Conservation (phyloP, 164 flowering plant genomes). For the Taxillus chinensis region DNA sequence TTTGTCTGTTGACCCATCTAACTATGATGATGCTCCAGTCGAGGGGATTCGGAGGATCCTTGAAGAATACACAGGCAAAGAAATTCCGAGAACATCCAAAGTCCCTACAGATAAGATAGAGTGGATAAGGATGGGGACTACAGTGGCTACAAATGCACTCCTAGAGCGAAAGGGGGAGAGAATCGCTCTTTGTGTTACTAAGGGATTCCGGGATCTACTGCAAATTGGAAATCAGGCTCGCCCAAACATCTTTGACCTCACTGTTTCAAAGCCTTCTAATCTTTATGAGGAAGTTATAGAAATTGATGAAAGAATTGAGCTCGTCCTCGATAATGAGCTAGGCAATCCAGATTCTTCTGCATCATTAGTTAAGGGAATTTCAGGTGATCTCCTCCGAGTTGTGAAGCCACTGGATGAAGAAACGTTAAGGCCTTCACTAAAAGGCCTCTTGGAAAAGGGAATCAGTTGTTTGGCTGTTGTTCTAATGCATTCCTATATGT, state of each 20-base stretch:
- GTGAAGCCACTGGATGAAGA: slow-evolving; percentile 63
- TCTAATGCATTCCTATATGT: slow-evolving; percentile 89
- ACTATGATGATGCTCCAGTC: slow-evolving; percentile 94
- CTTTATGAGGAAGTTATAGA: slow-evolving; percentile 91
- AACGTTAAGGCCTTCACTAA: slow-evolving; percentile 42
- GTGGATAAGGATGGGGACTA: slow-evolving; percentile 98
- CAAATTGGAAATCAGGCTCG: slow-evolving; percentile 98
- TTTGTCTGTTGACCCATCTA: slow-evolving; percentile 85
- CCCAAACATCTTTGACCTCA: slow-evolving; percentile 86
- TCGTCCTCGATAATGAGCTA: slow-evolving; percentile 39
- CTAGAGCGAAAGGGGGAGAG: slow-evolving; percentile 92
- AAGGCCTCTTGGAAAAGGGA: slow-evolving; percentile 57
- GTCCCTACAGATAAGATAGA: slow-evolving; percentile 86
- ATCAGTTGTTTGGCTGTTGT: slow-evolving; percentile 84
- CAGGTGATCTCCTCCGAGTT: slow-evolving; percentile 75
- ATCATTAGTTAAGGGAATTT: slow-evolving; percentile 48
- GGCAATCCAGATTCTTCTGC: slow-evolving; percentile 13
- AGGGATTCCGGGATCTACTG: slow-evolving; percentile 79
- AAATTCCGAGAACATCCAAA: slow-evolving; percentile 57
- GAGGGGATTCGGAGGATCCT: slow-evolving; percentile 91
- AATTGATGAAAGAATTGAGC: slow-evolving; percentile 85
- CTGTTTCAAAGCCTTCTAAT: slow-evolving; percentile 69
- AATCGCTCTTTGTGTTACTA: slow-evolving; percentile 87
- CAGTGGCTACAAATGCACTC: slow-evolving; percentile 95
- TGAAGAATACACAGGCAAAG: slow-evolving; percentile 70